Conservation (phyloP, 1,284 basidiomycete genomes). For the Inonotus hispidus region DNA sequence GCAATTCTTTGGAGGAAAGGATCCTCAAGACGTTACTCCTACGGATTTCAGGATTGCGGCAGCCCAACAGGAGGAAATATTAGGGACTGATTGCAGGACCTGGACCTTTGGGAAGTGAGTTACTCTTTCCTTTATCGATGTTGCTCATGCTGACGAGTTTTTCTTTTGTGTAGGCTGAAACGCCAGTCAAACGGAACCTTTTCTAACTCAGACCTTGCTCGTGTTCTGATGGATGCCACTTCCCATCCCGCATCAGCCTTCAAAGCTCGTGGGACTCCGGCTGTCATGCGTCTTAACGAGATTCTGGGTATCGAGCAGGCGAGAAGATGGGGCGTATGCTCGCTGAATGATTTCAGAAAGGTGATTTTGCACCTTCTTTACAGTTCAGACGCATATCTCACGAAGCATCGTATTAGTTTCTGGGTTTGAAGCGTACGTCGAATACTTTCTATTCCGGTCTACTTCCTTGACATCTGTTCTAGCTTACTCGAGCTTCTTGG, state of each 20-base stretch:
- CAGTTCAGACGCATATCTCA: neutral
- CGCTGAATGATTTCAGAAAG: slow-evolving; percentile 81
- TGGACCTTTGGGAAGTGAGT: slow-evolving; percentile 67
- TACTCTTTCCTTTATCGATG: slow-evolving; percentile 9
- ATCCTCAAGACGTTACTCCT: slow-evolving; percentile 46
- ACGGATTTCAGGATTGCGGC: slow-evolving; percentile 55
- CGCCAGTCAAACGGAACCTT: slow-evolving; percentile 62
- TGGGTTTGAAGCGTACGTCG: slow-evolving; percentile 64
- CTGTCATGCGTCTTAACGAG: slow-evolving; percentile 71
- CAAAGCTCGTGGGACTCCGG: slow-evolving; percentile 72
- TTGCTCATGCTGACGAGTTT: slow-evolving; percentile 10
- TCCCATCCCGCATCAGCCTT: slow-evolving; percentile 73
- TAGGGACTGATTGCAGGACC: slow-evolving; percentile 33
- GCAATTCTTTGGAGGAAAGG: slow-evolving; percentile 49
- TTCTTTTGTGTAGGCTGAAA: slow-evolving; percentile 39
- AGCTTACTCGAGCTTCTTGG: slow-evolving; percentile 63
- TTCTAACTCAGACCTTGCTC: slow-evolving; percentile 68
- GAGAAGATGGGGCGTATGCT: slow-evolving; percentile 77
- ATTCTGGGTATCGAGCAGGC: slow-evolving; percentile 79
- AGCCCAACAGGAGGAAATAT: slow-evolving; percentile 30
- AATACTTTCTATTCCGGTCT: no score
- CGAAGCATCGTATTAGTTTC: slow-evolving; percentile 39
- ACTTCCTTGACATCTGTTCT: neutral
- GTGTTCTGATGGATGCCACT: slow-evolving; percentile 61
- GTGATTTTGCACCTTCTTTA: slow-evolving; percentile 26